A percentile compares a stretch with the other conserved stretches of the same genome.
These are phyloP conservation scores for Coemansia reversa DNA, from an alignment of 192 early-diverging fungal genomes.

Conservation along the genomic window DNA sequence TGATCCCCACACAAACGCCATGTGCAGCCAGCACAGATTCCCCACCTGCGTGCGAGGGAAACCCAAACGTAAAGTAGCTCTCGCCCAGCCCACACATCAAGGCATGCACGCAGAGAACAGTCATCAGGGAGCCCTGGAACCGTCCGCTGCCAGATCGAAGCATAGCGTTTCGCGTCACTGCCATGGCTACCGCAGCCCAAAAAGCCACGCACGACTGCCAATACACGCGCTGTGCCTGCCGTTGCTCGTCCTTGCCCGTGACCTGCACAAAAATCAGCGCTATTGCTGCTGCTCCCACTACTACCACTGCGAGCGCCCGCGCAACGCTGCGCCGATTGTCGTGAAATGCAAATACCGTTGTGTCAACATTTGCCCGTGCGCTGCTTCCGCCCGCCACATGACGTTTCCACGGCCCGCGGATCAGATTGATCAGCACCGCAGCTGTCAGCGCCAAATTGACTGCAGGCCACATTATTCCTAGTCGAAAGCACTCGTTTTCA, in stretches of 20 bases:
- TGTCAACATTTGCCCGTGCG: not conserved
- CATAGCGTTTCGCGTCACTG: slow-evolving; percentile 8
- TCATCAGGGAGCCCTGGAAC: not conserved
- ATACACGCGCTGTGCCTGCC: slow-evolving; percentile 12
- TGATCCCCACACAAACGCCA: slow-evolving; percentile 13
- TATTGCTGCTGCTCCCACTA: slow-evolving; percentile 14
- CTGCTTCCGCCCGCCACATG: not conserved
- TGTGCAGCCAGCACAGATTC: slow-evolving; percentile 10
- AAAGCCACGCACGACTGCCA: slow-evolving; percentile 29
- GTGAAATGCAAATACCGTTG: slow-evolving; percentile 8
- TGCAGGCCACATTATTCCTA: slow-evolving; percentile 35
- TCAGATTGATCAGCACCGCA: slow-evolving; percentile 1
- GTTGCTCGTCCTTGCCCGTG: not conserved
- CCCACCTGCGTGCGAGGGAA: slow-evolving; percentile 9
- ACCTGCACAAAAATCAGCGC: slow-evolving; percentile 1
- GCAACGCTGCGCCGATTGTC: slow-evolving; percentile 29
- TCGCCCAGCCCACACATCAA: slow-evolving; percentile 12
- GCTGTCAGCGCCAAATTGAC: slow-evolving; percentile 20
- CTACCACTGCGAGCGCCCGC: slow-evolving; percentile 3
- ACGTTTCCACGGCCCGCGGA: slow-evolving; percentile 4
- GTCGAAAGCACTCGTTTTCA: slow-evolving; percentile 34
- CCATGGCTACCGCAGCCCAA: slow-evolving; percentile 5
- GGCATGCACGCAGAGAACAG: slow-evolving; percentile 1
- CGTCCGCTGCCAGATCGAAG: not conserved
- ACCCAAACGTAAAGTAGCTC: slow-evolving; percentile 19